Evolutionary conservation across 176 grass and related monocot genomes (phyloP), one percentile per base, ranked within the genome.

Genomic region (Triticum urartu): DNA sequence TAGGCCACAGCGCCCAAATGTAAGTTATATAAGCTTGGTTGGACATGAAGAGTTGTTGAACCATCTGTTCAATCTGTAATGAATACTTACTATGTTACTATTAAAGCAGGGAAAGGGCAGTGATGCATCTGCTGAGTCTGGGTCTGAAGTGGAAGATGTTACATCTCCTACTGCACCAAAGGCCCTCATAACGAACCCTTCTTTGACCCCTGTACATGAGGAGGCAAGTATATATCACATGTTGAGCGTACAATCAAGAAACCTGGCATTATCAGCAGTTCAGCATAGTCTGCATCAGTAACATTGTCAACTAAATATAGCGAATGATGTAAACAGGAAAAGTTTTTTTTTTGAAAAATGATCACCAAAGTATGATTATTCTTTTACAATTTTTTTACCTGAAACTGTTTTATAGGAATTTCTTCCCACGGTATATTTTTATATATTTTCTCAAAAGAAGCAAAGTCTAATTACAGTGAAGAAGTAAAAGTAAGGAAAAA

Each of bases 41-140:
- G 54, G 11, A 22, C 60, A 39, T 81, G 25, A 3, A 82, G 40
- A 85, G 77, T 81, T 85, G 28, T 79, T 71, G 65, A 86, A 75
- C 54, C 47, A 36, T 72, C 72, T 67, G 22, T 79, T 82, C 20
- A 1, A 50, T 65, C 39, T 45, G 89, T 48, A 62, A 64, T 85
- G 32, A 74, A 58, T 89, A 70, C 48, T 77, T 71, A 84, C 77
- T 77, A 45, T 20, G 42, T 79, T 81, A 24, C 83, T 86, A 65
- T 64, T 87, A 77, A 62, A 94, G 34, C 89, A 99, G 97, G 92
- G 86, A 92, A 99, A 94, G 93, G 89, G 92, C 42, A 96, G 97
- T 75, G 97, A 96, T 87, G 90, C 88, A 14, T 99, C 97, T 77
- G 87, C 92, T 11, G 97, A 99, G 77, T 99, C 97, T 83, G 89